These are phyloP conservation scores for Eucalyptus pauciflora DNA, from an alignment of 345 rosid species.

Conservation along the genomic window DNA sequence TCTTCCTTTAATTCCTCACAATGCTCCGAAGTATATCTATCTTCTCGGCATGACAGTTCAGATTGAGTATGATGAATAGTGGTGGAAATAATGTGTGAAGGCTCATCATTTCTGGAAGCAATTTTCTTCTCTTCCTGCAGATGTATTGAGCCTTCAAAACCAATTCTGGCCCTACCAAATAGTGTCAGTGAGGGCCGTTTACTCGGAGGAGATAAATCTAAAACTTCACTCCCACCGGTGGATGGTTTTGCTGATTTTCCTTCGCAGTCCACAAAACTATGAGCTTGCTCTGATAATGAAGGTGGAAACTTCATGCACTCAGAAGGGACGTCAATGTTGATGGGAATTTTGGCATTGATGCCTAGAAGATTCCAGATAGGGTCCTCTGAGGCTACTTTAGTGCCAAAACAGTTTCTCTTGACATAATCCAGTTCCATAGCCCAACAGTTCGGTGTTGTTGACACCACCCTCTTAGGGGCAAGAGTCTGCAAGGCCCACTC, in stretches of 20 bases:
- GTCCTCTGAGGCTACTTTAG: slow-evolving; percentile 30
- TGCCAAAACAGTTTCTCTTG: slow-evolving; percentile 34
- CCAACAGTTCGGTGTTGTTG: slow-evolving; percentile 67
- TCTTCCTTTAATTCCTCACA: neutral
- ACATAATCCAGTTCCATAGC: slow-evolving; percentile 74
- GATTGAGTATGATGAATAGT: neutral
- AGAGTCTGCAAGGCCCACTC: slow-evolving; percentile 67
- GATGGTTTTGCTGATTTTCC: slow-evolving; percentile 5
- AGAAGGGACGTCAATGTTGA: slow-evolving; percentile 5
- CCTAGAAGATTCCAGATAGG: slow-evolving; percentile 78
- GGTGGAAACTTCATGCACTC: slow-evolving; percentile 7
- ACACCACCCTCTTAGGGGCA: slow-evolving; percentile 71
- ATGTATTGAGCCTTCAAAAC: slow-evolving; percentile 16
- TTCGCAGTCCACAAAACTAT: slow-evolving; percentile 8
- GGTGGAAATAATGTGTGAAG: neutral
- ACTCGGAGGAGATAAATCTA: slow-evolving; percentile 27
- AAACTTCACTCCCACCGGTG: slow-evolving; percentile 5
- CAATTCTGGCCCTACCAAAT: slow-evolving; percentile 65
- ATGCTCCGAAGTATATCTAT: neutral
- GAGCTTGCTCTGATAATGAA: slow-evolving; percentile 7
- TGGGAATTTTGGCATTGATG: slow-evolving; percentile 32
- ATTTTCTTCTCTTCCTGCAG: neutral
- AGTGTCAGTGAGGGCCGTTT: slow-evolving; percentile 41
- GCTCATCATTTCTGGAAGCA: neutral
- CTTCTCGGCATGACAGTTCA: neutral